Evolutionary conservation across 768 basidiomycete genomes (phyloP).

Genomic region (Pleurotus tuber-regium): DNA sequence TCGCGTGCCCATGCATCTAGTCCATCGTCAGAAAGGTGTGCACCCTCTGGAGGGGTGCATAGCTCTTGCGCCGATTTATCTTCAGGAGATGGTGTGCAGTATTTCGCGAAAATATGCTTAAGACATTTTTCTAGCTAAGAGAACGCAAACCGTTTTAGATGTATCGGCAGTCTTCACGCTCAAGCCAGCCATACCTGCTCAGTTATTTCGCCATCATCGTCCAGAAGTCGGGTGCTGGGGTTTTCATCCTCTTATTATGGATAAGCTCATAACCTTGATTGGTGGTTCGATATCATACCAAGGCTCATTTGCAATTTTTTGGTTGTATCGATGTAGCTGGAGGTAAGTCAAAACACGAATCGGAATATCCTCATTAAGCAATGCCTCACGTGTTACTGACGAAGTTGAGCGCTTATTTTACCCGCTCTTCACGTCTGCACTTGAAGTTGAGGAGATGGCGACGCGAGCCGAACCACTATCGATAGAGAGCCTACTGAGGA

Average conservation of each 20-base stretch:
- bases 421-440: too few species aligned
- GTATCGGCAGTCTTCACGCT: not conserved
- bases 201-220: slow-evolving; percentile 69
- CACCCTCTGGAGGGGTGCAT: slow-evolving; percentile 48
- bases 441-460: too few species aligned
- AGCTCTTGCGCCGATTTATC: slow-evolving; percentile 16
- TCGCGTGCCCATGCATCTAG: slow-evolving; percentile 76
- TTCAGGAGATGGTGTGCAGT: slow-evolving; percentile 50
- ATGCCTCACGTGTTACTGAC: too few species aligned
- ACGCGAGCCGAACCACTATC: slow-evolving; percentile 71
- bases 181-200: slow-evolving; percentile 45
- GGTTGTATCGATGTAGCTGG: too few species aligned
- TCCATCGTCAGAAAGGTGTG: slow-evolving; percentile 57
- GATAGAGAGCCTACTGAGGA: slow-evolving; percentile 82
- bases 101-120: slow-evolving; percentile 77
- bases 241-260: not conserved
- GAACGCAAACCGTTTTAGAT: not conserved
- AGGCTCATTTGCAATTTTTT: too few species aligned
- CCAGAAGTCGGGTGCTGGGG: slow-evolving; percentile 50
- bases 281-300: too few species aligned
- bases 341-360: too few species aligned
- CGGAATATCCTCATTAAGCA: too few species aligned
- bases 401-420: too few species aligned
- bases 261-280: too few species aligned
- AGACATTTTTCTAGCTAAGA: slow-evolving; percentile 65